phyloP scores from a whole-genome alignment of 2,329 filamentous ascomycete species.

The Claviceps purpurea region DNA sequence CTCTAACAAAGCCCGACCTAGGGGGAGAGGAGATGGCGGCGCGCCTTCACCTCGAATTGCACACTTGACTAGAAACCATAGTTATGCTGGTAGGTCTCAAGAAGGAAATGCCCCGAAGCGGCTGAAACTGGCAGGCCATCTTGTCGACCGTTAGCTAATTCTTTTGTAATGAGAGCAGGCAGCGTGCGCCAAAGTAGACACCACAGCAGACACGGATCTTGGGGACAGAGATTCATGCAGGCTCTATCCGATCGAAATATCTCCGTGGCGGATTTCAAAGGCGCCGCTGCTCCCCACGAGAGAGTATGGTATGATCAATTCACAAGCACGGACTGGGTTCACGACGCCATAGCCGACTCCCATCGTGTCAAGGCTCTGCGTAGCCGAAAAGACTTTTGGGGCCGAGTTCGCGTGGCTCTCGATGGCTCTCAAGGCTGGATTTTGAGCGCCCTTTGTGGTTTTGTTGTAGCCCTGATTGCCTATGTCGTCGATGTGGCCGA shows the following conservation, averaged over 20 bases:
- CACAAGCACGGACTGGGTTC: constrained; percentile 95
- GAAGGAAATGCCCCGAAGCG: background rate
- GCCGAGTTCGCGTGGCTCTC: constrained; percentile 61
- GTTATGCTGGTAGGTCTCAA: constrained; percentile 25
- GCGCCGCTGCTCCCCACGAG: constrained; percentile 61
- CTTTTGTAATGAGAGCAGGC: constrained; percentile 14
- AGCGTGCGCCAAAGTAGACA: constrained; percentile 28
- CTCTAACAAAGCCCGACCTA: constrained; percentile 26
- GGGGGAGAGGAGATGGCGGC: constrained; percentile 25
- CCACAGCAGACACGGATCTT: constrained; percentile 45
- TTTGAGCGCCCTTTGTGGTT: constrained; percentile 77
- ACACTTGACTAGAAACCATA: constrained; percentile 26
- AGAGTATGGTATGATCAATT: constrained; percentile 98
- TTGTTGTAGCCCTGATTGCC: constrained; percentile 70
- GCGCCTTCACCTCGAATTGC: constrained; percentile 15
- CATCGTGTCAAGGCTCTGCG: constrained; percentile 76
- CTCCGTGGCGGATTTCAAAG: constrained; percentile 49
- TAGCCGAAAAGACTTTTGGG: constrained; percentile 69
- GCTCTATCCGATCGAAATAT: constrained; percentile 46
- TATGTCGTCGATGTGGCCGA: constrained; percentile 86
- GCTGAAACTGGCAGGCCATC: background rate
- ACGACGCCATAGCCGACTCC: constrained; percentile 90
- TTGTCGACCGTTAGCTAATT: background rate
- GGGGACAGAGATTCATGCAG: constrained; percentile 46
- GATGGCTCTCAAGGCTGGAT: constrained; percentile 93